Evolutionary conservation across 2,329 filamentous ascomycete species (phyloP).

Genomic region (Colletotrichum falcatum): DNA sequence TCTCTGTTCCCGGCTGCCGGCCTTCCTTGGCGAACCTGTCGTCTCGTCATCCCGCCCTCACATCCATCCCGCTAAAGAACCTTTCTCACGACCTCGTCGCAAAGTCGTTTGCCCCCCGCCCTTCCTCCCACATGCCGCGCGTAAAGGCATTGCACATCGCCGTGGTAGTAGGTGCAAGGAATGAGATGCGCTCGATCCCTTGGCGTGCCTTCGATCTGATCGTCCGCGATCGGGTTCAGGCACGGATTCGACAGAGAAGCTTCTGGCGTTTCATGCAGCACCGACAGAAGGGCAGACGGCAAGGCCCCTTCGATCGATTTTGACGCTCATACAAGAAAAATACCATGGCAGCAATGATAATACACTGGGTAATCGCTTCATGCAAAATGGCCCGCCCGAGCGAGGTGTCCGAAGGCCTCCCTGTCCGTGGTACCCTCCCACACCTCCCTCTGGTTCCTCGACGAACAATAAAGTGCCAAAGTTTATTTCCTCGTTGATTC

Average conservation of each 20-base stretch:
- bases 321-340: too few species aligned
- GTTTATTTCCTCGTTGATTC: not conserved
- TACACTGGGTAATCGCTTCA: not conserved
- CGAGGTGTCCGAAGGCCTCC: not conserved
- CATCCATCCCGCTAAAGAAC: not conserved
- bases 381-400: not conserved
- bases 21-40: not conserved
- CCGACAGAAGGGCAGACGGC: not conserved
- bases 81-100: not conserved
- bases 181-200: not conserved
- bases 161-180: not conserved
- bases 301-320: not conserved
- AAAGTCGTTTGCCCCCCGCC: not conserved
- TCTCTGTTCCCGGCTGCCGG: not conserved
- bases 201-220: not conserved
- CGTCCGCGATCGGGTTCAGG: not conserved
- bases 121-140: too few species aligned
- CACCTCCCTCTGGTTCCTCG: not conserved
- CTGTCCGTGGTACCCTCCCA: not conserved
- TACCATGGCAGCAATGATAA: not conserved
- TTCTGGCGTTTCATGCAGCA: conserved; percentile 1
- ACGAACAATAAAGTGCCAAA: not conserved
- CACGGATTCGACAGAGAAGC: not conserved
- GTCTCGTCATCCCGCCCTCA: conserved; percentile 1
- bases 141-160: not conserved